A percentile compares a stretch with the other conserved stretches of the same genome.
These are phyloP conservation scores for Aschersonia sp. DNA, from an alignment of 2,329 filamentous ascomycete species.

Conservation along the genomic window DNA sequence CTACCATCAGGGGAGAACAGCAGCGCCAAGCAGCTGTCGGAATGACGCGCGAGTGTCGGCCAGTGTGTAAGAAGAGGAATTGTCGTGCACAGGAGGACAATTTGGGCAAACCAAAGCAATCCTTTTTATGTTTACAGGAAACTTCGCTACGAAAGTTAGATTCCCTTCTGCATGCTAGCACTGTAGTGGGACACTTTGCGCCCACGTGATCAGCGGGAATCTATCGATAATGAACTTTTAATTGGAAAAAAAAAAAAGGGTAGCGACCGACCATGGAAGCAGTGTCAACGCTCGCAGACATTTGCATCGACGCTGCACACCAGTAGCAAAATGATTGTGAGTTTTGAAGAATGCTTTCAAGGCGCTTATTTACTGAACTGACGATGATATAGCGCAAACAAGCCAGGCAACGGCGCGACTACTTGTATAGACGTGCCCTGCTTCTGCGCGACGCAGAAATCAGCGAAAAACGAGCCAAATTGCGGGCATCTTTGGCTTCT, in stretches of 20 bases:
- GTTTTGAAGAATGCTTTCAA: not conserved
- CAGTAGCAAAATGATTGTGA: slow-evolving; percentile 4
- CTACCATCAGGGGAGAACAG: slow-evolving; percentile 7
- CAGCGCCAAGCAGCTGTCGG: not conserved
- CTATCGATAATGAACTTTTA: not conserved
- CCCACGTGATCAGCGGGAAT: not conserved
- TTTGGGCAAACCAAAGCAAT: too few relatives aligned
- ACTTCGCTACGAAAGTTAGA: too few relatives aligned
- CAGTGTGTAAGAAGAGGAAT: not conserved
- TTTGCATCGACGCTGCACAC: not conserved
- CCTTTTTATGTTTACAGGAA: too few relatives aligned
- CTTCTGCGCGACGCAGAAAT: slow-evolving; percentile 85
- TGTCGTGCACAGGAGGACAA: too few relatives aligned
- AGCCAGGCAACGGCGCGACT: slow-evolving; percentile 26
- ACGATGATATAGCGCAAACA: slow-evolving; percentile 19
- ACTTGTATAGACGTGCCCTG: slow-evolving; percentile 81
- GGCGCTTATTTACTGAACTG: not conserved
- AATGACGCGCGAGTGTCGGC: not conserved
- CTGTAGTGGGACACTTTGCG: too few relatives aligned
- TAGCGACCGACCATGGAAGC: too few relatives aligned
- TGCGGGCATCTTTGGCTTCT: slow-evolving; percentile 75
- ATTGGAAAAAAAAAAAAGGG: not conserved
- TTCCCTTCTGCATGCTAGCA: too few relatives aligned
- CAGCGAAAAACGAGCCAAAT: slow-evolving; percentile 75
- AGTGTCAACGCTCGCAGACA: too few relatives aligned